phyloP scores from a whole-genome alignment of 352 stramenopile species.

The Phytophthora pinifolia region DNA sequence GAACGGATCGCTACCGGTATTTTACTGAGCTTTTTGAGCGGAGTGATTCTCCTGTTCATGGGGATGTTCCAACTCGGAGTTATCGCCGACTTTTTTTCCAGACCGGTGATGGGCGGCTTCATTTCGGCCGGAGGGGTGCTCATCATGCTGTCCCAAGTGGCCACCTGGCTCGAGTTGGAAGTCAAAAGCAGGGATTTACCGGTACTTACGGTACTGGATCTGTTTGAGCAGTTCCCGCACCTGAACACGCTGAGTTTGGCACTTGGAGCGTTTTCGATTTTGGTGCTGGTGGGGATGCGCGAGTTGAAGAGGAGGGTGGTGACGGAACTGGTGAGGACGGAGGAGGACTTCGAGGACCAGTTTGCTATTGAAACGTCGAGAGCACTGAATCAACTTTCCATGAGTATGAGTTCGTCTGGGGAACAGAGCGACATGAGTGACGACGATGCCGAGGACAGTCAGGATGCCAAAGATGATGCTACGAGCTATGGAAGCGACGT shows the following conservation, averaged over 20 bases:
- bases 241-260: slow-evolving; percentile 55
- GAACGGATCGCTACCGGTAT: slow-evolving; percentile 66
- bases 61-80: slow-evolving; percentile 61
- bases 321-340: slow-evolving; percentile 30
- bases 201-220: slow-evolving; percentile 56
- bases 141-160: slow-evolving; percentile 68
- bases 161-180: slow-evolving; percentile 54
- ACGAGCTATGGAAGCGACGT: slow-evolving; percentile 14
- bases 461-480: slow-evolving; percentile 23
- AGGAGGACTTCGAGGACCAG: slow-evolving; percentile 43
- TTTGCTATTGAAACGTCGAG: slow-evolving; percentile 50
- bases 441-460: slow-evolving; percentile 24
- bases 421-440: slow-evolving; percentile 25
- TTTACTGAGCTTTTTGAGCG: slow-evolving; percentile 70
- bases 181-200: slow-evolving; percentile 51
- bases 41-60: slow-evolving; percentile 54
- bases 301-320: slow-evolving; percentile 42
- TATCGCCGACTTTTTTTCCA: slow-evolving; percentile 71
- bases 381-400: slow-evolving; percentile 26
- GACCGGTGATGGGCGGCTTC: slow-evolving; percentile 73
- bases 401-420: slow-evolving; percentile 26
- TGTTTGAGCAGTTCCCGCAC: slow-evolving; percentile 44
- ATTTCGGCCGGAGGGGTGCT: slow-evolving; percentile 66
- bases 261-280: slow-evolving; percentile 48
- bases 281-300: slow-evolving; percentile 49